Evolutionary conservation across 2,329 filamentous ascomycete species (phyloP), one percentile per base, ranked within the genome.

Genomic region (Stemphylium lycopersici): DNA sequence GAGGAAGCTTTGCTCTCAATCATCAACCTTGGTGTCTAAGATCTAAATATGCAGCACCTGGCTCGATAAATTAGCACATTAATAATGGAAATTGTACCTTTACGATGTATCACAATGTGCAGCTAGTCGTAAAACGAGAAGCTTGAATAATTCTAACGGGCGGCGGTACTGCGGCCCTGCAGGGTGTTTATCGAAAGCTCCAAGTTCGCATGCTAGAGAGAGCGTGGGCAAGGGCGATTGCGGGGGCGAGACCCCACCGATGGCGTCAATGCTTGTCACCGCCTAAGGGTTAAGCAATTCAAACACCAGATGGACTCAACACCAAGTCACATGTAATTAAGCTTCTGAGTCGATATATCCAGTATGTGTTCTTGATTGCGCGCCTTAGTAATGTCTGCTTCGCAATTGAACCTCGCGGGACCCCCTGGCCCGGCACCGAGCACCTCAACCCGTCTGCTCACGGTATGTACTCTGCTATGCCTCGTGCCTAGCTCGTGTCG

Each of bases 241-340:
- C 39, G 43, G 43, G n/a, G n/a, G n/a, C n/a, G n/a, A n/a, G n/a
- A n/a, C n/a, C n/a, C n/a, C n/a, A n/a, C 50, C 38, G 37, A 44
- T 33, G 52, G 22, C 45, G 48, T 44, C 34, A 45, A 55, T 46
- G 32, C 38, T 34, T 16, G 15, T 42, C 40, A 51, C 51, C 24
- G 42, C 39, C 50, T 29, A 44, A 33, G 26, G 11, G 46, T 45
- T 44, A 15, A 40, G 10, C 20, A 51, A 55, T 45, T 37, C 34
- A 45, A 40, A 39, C 52, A 42, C 34, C 24, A 29, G 46, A 31
- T 40, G 22, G 26, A 32, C 43, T 39, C 37, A 48, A 37, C 43
- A 24, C 22, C 20, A 7, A 24, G 16, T 22, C 37, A 29, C 48
- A 24, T 29, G 38, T 26, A 3, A 43, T 38, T 41, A 5, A 26